These are phyloP conservation scores for Ogataea saltuana DNA, from an alignment of 805 yeast genomes.

Conservation along the genomic window DNA sequence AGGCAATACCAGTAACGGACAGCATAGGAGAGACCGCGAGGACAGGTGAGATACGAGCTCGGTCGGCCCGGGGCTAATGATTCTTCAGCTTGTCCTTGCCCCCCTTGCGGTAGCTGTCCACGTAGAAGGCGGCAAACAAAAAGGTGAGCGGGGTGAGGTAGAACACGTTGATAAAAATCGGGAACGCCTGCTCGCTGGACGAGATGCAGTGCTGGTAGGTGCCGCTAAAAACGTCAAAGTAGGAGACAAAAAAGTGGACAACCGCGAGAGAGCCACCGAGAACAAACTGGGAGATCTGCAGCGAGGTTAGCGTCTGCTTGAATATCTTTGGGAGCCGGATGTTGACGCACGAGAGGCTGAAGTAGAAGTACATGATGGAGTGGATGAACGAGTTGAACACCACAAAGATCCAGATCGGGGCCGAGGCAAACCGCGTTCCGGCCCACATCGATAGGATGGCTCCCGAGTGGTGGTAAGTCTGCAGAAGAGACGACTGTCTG, in stretches of 20 bases:
- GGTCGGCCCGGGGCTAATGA: no score
- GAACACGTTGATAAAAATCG: conserved; percentile 59
- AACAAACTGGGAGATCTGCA: conserved; percentile 70
- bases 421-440: conserved; percentile 66
- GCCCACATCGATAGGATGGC: conserved; percentile 85
- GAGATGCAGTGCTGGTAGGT: conserved; percentile 51
- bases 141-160: conserved; percentile 69
- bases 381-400: conserved; percentile 80
- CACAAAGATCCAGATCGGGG: conserved; percentile 80
- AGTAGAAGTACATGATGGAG: conserved; percentile 72
- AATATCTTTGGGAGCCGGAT: conserved; percentile 56
- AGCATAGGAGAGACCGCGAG: no score
- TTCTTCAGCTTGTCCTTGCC: conserved; percentile 10
- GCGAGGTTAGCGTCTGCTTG: conserved; percentile 60
- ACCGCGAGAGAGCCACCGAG: conserved; percentile 70
- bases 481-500: conserved; percentile 62
- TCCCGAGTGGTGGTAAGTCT: conserved; percentile 77
- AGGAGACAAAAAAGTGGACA: conserved; percentile 60
- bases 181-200: conserved; percentile 61
- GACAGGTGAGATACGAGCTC: no score
- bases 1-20: no score
- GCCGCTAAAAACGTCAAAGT: conserved; percentile 49
- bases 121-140: conserved; percentile 63
- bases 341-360: conserved; percentile 58
- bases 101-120: conserved; percentile 51